Evolutionary conservation across 768 basidiomycete species (phyloP), one percentile per base, ranked within the genome.

Genomic region (Pleurotus pulmonarius): DNA sequence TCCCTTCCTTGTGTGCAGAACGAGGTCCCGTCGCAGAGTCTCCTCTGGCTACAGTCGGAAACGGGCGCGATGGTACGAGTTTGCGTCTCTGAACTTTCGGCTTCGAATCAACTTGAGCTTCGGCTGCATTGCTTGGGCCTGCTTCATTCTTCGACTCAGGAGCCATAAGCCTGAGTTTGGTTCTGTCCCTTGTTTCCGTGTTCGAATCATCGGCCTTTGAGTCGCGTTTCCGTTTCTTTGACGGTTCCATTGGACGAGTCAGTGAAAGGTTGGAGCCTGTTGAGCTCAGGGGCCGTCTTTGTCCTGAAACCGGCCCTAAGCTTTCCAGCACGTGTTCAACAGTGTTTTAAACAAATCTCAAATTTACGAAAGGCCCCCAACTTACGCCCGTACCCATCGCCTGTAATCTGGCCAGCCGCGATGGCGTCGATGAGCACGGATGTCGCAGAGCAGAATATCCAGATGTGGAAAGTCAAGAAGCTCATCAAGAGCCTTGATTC

Each of bases 381-480:
- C 63, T 67, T 54, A 25, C 58, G 56, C 12, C n/a, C 55, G n/a
- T 44, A 16, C 20, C n/a, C n/a, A 25, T 24, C 37, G 38, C 46
- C 37, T 44, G 47, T 46, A 46, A 46, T 52, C 43, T 16, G 45
- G 38, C 44, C 9, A 53, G 34, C 20, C 13, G 18, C 20, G 64
- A 71, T 62, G 69, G 70, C 72, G 79, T 86, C 69, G 64, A 90
- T 90, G 88, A 88, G 83, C 80, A 87, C 87, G 76, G 90, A 91
- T 70, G 73, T 73, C 61, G 92, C 92, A 70, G 93, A 95, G 77
- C 91, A 94, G 76, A 95, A 94, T 70, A 95, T 94, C 69, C 91
- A 93, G 81, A 91, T 94, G 86, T 90, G 92, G 95, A 94, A 97
- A 77, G 88, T 96, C 75, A 94, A 95, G 80, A 98, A 97, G 78